Evolutionary conservation across 164 flowering plant genomes (phyloP).

Genomic region (Dillenia suffruticosa): DNA sequence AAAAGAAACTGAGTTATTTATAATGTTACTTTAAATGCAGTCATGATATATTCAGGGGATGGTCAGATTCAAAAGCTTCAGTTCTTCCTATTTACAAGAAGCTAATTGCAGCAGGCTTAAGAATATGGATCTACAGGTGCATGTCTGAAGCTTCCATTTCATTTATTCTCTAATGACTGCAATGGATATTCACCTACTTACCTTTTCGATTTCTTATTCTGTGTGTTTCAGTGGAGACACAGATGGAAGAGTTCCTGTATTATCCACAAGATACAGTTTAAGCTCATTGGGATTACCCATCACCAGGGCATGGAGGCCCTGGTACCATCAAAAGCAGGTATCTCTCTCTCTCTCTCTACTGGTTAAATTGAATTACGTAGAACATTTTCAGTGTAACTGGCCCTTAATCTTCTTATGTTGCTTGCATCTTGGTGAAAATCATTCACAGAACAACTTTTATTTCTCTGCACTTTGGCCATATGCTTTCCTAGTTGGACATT

Average conservation of each 20-base stretch:
- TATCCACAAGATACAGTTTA: conserved; percentile 82
- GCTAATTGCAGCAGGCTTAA: conserved; percentile 74
- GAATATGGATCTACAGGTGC: conserved; percentile 97
- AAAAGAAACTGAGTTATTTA: neutral
- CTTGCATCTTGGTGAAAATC: too few relatives aligned
- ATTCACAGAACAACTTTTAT: too few relatives aligned
- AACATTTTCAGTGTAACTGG: too few relatives aligned
- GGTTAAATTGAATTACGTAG: neutral
- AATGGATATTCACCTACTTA: neutral
- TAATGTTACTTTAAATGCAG: conserved; percentile 40
- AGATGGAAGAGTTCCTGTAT: conserved; percentile 94
- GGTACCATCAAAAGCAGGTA: conserved; percentile 88
- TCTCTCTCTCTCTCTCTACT: neutral
- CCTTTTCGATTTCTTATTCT: neutral
- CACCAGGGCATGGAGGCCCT: conserved; percentile 77
- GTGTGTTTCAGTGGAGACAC: conserved; percentile 78
- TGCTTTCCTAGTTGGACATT: too few relatives aligned
- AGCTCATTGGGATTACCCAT: conserved; percentile 57
- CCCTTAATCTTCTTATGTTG: too few relatives aligned
- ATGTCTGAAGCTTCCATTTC: neutral
- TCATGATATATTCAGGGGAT: conserved; percentile 32
- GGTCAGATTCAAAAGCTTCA: conserved; percentile 64
- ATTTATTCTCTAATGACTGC: neutral
- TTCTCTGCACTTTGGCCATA: too few relatives aligned
- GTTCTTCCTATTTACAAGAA: conserved; percentile 85